Evolutionary conservation across 768 basidiomycete genomes (phyloP).

Genomic region (Pilatotrama ljubarskyi): DNA sequence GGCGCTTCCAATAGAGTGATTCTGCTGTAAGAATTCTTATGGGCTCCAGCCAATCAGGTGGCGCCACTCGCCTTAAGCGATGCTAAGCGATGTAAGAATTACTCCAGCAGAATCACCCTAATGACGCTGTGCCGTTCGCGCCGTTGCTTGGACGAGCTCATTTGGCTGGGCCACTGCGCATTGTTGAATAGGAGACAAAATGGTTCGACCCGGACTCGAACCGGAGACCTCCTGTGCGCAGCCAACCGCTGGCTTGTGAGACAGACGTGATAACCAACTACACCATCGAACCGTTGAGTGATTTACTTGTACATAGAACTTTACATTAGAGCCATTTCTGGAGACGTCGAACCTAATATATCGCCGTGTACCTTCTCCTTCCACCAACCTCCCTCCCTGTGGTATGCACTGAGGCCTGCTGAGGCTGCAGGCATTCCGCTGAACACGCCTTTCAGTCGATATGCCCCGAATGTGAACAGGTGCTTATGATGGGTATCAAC

Average conservation of each 20-base stretch:
- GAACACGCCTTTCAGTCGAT: too few relatives aligned
- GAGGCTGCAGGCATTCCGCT: too few relatives aligned
- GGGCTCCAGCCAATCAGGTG: too few relatives aligned
- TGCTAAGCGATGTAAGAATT: too few relatives aligned
- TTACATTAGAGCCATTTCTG: too few relatives aligned
- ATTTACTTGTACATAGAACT: background rate
- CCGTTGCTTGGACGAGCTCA: background rate
- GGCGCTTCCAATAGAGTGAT: slow-evolving; percentile 1
- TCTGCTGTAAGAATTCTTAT: too few relatives aligned
- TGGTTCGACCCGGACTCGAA: slow-evolving; percentile 31
- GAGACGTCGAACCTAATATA: too few relatives aligned
- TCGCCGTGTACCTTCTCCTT: too few relatives aligned
- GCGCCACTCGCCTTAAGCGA: too few relatives aligned
- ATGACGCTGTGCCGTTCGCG: background rate
- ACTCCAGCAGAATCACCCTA: too few relatives aligned
- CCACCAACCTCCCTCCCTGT: too few relatives aligned
- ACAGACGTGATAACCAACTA: slow-evolving; percentile 33
- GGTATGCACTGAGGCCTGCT: too few relatives aligned
- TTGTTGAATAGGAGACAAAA: slow-evolving; percentile 9
- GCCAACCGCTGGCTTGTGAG: slow-evolving; percentile 14
- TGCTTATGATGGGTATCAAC: slow-evolving; percentile 1
- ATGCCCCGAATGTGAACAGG: background rate
- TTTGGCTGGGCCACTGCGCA: background rate
- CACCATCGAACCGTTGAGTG: slow-evolving; percentile 25
- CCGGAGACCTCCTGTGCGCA: slow-evolving; percentile 30